phyloP scores from a whole-genome alignment of 257 asterid species.

The Solanum tacnaense region DNA sequence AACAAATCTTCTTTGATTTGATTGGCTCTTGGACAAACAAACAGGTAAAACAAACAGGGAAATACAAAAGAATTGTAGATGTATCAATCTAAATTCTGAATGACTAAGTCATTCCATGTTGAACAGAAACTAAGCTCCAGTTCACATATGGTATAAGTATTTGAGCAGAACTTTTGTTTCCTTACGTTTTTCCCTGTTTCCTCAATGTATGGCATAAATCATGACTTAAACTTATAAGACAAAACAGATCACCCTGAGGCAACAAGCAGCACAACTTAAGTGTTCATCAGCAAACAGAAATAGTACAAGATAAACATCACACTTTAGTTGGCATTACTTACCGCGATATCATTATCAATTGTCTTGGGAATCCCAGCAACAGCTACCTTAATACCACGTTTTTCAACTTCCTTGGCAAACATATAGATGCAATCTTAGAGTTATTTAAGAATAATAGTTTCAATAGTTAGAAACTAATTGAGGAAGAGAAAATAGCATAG shows the following conservation, averaged over 20 bases:
- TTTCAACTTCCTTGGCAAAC: slow-evolving; percentile 69
- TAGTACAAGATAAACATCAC: slow-evolving; percentile 1
- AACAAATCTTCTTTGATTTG: not conserved
- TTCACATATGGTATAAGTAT: not conserved
- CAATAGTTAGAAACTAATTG: not conserved
- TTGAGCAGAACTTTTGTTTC: not conserved
- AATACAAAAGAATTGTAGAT: not conserved
- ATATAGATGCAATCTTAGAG: slow-evolving; percentile 6
- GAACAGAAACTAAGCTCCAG: not conserved
- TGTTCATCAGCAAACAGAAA: not conserved
- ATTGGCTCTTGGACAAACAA: not conserved
- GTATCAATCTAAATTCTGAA: not conserved
- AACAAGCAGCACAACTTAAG: not conserved
- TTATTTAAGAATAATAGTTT: not conserved
- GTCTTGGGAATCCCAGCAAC: slow-evolving; percentile 98
- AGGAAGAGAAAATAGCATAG: not conserved
- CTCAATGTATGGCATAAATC: not conserved
- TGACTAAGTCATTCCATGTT: not conserved
- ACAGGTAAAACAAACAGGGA: not conserved
- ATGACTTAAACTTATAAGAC: not conserved
- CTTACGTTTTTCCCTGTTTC: not conserved
- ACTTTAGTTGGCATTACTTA: slow-evolving; percentile 25
- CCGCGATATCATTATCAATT: slow-evolving; percentile 90
- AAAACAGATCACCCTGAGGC: not conserved
- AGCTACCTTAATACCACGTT: slow-evolving; percentile 77